phyloP scores from a whole-genome alignment of 225 moss, liverwort and hornwort species.

The Climacium dendroides region DNA sequence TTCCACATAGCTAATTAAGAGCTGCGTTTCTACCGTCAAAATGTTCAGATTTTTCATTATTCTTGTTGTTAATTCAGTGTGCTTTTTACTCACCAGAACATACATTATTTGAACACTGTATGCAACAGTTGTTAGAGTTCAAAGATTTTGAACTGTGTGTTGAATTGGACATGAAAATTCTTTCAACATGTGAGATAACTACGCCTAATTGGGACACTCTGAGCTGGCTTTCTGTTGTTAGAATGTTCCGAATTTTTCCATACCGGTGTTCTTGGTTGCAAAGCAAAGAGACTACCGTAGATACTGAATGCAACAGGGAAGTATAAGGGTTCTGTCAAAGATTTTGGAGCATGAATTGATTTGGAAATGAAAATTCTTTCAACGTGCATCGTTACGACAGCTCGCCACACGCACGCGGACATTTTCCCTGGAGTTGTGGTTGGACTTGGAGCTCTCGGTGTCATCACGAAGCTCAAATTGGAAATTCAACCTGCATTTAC shows the following conservation, averaged over 20 bases:
- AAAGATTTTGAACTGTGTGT: background rate
- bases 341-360: background rate
- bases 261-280: background rate
- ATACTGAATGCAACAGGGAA: background rate
- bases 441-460: slow-evolving; percentile 41
- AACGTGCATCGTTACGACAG: background rate
- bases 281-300: background rate
- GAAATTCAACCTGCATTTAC: slow-evolving; percentile 19
- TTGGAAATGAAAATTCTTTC: background rate
- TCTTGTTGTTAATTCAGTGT: background rate
- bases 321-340: background rate
- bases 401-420: background rate
- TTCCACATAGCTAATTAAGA: background rate
- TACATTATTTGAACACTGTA: too few relatives aligned
- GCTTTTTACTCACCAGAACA: too few relatives aligned
- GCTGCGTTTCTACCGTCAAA: background rate
- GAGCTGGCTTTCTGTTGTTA: background rate
- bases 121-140: background rate
- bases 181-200: background rate
- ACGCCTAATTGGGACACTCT: too few relatives aligned
- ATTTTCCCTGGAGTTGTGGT: slow-evolving; percentile 35
- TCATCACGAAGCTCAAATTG: slow-evolving; percentile 41
- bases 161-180: background rate
- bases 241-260: background rate
- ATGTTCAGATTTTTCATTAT: background rate